phyloP scores from a whole-genome alignment of 345 rosid species.

The Toxicodendron radicans region DNA sequence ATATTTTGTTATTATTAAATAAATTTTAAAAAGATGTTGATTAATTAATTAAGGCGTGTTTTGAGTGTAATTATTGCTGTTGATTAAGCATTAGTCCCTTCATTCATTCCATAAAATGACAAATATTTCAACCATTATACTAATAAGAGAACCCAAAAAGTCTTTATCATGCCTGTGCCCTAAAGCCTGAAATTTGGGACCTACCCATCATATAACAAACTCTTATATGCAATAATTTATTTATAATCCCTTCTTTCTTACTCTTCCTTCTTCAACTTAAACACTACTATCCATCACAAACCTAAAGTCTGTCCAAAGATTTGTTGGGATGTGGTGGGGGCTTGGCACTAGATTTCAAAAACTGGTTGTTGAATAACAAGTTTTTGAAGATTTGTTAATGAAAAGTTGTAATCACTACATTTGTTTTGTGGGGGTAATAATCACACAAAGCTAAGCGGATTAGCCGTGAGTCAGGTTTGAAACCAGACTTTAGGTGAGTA shows the following conservation, averaged over 20 bases:
- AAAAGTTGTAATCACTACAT: too few relatives aligned
- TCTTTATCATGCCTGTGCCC: background rate
- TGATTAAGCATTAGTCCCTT: background rate
- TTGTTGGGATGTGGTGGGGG: too few relatives aligned
- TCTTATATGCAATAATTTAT: background rate
- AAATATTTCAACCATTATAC: too few relatives aligned
- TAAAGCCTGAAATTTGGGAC: conserved; percentile 17
- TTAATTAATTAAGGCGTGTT: background rate
- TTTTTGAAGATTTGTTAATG: background rate
- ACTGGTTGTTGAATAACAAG: background rate
- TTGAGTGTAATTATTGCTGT: background rate
- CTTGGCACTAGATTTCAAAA: background rate
- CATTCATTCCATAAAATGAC: too few relatives aligned
- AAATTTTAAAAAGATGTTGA: too few relatives aligned
- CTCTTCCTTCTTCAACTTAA: background rate
- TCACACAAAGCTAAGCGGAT: background rate
- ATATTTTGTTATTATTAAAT: too few relatives aligned
- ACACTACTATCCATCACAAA: background rate
- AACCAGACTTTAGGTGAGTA: too few relatives aligned
- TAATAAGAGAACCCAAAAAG: background rate
- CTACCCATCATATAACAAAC: background rate
- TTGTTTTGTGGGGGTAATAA: too few relatives aligned
- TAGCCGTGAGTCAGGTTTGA: too few relatives aligned
- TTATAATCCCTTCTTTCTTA: background rate
- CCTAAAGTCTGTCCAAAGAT: too few relatives aligned